Percentiles rank a stretch among this genome's conserved stretches.
Evolutionary conservation across 1,139 yeast species (phyloP).

Genomic region (Magnusiomyces sp.): DNA sequence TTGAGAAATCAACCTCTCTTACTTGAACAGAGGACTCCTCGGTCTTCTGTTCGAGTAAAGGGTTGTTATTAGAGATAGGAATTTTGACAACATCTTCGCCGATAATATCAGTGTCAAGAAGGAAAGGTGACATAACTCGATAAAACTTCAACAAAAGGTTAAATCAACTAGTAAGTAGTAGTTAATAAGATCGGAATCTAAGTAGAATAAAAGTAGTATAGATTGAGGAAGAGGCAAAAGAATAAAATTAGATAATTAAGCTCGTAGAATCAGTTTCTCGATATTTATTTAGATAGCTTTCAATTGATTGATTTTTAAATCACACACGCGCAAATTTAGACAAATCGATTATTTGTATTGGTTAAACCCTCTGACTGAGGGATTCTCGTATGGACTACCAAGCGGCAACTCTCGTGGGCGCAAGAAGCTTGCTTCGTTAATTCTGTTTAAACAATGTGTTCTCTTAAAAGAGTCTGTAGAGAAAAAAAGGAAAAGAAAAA

Average conservation of each 20-base stretch:
- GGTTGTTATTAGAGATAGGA: slow-evolving; percentile 9
- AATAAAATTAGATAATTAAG: slow-evolving; percentile 3
- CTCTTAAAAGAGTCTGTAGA: slow-evolving; percentile 4
- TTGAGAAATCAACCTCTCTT: neutral
- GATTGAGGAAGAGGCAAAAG: neutral
- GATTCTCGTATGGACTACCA: slow-evolving; percentile 19
- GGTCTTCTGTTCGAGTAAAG: slow-evolving; percentile 9
- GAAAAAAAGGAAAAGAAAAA: slow-evolving; percentile 11
- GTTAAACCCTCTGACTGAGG: slow-evolving; percentile 21
- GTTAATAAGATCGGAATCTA: neutral
- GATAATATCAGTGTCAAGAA: slow-evolving; percentile 13
- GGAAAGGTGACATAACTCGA: slow-evolving; percentile 13
- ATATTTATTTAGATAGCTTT: too few species aligned
- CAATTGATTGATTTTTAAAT: too few species aligned
- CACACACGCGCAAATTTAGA: too few species aligned
- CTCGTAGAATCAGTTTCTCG: too few species aligned
- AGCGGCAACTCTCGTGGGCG: slow-evolving; percentile 23
- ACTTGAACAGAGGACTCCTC: slow-evolving; percentile 2
- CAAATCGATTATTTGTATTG: too few species aligned
- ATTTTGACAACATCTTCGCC: slow-evolving; percentile 11
- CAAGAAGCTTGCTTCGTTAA: slow-evolving; percentile 14
- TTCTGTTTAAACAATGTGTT: slow-evolving; percentile 10
- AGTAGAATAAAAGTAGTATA: neutral
- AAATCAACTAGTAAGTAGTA: neutral
- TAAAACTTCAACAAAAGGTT: too few species aligned